Evolutionary conservation across 1,139 yeast species (phyloP), one percentile per base, ranked within the genome.

Genomic region (Kurtzmaniella quercitrusa): DNA sequence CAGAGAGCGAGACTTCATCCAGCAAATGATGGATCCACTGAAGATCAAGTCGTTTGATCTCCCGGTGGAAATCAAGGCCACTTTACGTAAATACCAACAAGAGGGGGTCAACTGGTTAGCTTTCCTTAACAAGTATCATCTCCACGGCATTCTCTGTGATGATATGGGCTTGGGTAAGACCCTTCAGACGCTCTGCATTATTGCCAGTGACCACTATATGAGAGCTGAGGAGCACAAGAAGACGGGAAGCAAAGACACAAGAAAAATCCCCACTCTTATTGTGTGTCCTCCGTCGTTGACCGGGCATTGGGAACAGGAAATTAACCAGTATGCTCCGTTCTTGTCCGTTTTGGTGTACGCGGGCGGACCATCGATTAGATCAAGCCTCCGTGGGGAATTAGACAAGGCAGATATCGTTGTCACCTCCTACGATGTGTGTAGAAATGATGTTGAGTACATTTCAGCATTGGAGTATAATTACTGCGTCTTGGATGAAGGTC

Each of bases 81-180:
- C 95, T 1, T 74, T 94, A 52, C 81, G 98, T 63, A 87, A 88
- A 52, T 94, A 94, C 59, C 99, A 94, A 66, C 98, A 93, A 62
- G 98, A 94, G 51, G 99, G 99, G 63, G 95, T 94, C 38, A 94
- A 93, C 60, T 94, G 99, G 99, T 73, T 94, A 45, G 96, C 96
- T 14, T 94, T 94, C 60, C 75, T 94, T 57, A 94, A 93, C 68
- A 88, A 88, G 58, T 94, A 94, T 58, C 96, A 93, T 62, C 70
- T 94, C 42, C 98, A 94, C 66, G 99, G 98, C 42, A 90, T 94
- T 56, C 70, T 94, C 42, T 93, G 98, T 79, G 99, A 94, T 64
- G 99, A 94, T 79, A 94, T 94, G 99, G 99, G 99, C 11, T 75
- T 94, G 34, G 99, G 99, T 46, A 94, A 94, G 61, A 94, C 99